Conservation (phyloP, 1,139 yeast genomes). For the Yamadazyma siamensis region DNA sequence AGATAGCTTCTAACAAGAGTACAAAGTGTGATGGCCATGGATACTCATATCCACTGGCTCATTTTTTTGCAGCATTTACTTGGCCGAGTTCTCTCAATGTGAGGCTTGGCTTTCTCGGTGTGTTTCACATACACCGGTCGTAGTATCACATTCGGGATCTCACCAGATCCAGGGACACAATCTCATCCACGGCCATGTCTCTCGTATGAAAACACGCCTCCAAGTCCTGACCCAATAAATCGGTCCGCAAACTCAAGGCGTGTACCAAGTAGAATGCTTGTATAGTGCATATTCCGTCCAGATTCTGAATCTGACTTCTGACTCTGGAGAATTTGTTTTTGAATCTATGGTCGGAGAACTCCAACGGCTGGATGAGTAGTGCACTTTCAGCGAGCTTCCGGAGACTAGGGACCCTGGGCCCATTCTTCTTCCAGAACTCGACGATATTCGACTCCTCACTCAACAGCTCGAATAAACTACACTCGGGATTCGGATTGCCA, state of each 20-base stretch:
- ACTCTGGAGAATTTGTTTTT: slow-evolving; percentile 13
- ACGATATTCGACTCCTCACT: slow-evolving; percentile 6
- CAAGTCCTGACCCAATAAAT: no score
- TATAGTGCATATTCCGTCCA: slow-evolving; percentile 16
- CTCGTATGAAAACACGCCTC: no score
- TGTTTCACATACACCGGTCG: no score
- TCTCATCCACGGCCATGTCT: no score
- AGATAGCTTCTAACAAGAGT: no score
- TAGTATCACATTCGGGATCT: no score
- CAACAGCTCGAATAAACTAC: slow-evolving; percentile 23
- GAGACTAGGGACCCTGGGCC: slow-evolving; percentile 15
- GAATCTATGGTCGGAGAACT: slow-evolving; percentile 18
- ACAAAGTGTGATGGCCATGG: no score
- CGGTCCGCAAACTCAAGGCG: slow-evolving; percentile 17
- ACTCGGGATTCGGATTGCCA: slow-evolving; percentile 24
- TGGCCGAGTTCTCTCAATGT: no score
- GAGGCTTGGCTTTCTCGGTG: no score
- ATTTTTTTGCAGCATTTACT: no score
- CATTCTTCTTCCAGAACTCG: slow-evolving; percentile 20
- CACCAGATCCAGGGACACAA: no score
- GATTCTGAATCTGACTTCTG: slow-evolving; percentile 3
- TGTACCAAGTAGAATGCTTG: slow-evolving; percentile 19
- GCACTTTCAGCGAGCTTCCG: slow-evolving; percentile 14
- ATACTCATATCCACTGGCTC: no score
- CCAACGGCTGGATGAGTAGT: slow-evolving; percentile 19